Evolutionary conservation across 1,139 yeast species (phyloP).

Genomic region (Kodamaea suecica): DNA sequence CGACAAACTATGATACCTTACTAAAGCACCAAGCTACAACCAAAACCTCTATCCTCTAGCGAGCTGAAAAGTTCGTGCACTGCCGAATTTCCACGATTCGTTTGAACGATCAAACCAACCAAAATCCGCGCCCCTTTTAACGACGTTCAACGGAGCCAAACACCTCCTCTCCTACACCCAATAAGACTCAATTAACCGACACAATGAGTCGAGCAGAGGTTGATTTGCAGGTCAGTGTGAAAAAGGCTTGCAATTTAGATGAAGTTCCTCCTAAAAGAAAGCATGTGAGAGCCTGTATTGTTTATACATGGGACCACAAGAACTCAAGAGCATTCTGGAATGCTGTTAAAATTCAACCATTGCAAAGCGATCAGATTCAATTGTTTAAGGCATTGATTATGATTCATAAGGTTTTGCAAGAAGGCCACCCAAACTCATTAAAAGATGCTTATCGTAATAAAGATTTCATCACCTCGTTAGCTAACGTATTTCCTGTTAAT

Average conservation of each 20-base stretch:
- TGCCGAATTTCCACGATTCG: neutral
- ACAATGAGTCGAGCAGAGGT: slow-evolving; percentile 52
- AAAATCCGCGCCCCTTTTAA: neutral
- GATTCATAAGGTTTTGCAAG: slow-evolving; percentile 91
- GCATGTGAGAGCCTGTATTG: slow-evolving; percentile 92
- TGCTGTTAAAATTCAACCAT: slow-evolving; percentile 73
- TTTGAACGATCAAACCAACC: no score
- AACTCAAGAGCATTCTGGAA: slow-evolving; percentile 86
- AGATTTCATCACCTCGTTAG: slow-evolving; percentile 42
- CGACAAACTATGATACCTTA: no score
- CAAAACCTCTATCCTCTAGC: no score
- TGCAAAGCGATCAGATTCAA: slow-evolving; percentile 79
- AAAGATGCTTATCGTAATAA: slow-evolving; percentile 77
- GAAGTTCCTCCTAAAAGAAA: slow-evolving; percentile 94
- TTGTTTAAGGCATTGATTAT: slow-evolving; percentile 84
- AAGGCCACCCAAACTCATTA: slow-evolving; percentile 86
- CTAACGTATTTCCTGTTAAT: slow-evolving; percentile 39
- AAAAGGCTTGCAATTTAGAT: slow-evolving; percentile 82
- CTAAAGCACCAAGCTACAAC: no score
- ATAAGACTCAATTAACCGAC: neutral
- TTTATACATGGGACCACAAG: slow-evolving; percentile 94
- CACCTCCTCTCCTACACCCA: neutral
- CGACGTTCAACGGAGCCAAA: neutral
- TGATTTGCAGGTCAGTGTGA: slow-evolving; percentile 65
- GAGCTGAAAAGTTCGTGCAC: neutral